These are phyloP conservation scores for Gremmenia infestans DNA, from an alignment of 2,329 filamentous ascomycete species.

Conservation along the genomic window DNA sequence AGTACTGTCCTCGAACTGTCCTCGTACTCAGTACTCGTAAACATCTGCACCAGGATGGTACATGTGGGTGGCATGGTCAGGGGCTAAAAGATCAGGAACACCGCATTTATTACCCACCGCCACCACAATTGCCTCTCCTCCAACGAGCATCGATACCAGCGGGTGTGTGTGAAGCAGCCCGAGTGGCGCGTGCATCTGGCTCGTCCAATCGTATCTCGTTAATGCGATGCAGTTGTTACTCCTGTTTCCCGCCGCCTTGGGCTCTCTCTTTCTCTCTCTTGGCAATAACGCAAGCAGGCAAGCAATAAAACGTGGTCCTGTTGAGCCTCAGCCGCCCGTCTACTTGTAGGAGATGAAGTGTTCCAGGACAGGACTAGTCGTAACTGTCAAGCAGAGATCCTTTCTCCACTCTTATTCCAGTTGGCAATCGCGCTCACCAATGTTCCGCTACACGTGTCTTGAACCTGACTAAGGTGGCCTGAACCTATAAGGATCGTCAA, in stretches of 20 bases:
- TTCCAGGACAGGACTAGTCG: too few relatives aligned
- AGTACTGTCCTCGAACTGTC: background rate
- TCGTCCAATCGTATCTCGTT: background rate
- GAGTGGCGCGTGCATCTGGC: background rate
- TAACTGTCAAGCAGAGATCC: too few relatives aligned
- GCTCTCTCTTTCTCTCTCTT: too few relatives aligned
- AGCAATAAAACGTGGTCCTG: background rate
- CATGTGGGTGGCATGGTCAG: background rate
- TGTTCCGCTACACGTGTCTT: too few relatives aligned
- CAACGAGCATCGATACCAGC: background rate
- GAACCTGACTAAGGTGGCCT: too few relatives aligned
- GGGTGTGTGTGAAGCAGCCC: background rate
- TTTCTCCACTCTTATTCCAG: too few relatives aligned
- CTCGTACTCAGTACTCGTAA: background rate
- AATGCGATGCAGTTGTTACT: background rate
- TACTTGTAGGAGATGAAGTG: background rate
- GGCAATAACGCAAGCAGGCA: background rate
- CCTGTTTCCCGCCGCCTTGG: background rate
- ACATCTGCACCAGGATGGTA: background rate
- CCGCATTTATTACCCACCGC: background rate
- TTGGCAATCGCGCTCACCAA: too few relatives aligned
- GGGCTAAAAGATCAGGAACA: background rate
- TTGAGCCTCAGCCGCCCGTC: background rate
- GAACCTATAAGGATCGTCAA: too few relatives aligned
- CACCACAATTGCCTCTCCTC: background rate